Evolutionary conservation across 1,284 basidiomycete genomes (phyloP).

Genomic region (Anthracocystis setariae): DNA sequence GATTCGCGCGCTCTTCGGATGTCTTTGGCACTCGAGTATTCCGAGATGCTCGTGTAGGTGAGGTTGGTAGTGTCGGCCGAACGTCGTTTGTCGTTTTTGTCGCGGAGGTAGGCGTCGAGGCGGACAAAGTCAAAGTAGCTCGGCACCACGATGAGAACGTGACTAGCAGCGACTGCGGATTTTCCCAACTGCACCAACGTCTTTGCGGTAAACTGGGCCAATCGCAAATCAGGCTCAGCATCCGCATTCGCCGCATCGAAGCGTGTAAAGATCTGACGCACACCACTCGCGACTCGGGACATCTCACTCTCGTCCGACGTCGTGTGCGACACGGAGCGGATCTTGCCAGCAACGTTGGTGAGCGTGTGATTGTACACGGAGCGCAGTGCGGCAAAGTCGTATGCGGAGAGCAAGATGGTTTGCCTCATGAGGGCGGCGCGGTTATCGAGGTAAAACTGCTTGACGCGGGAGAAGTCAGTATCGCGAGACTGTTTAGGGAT

Average conservation of each 20-base stretch:
- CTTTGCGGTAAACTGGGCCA: slow-evolving; percentile 86
- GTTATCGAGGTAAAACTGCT: slow-evolving; percentile 95
- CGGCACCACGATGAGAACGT: slow-evolving; percentile 88
- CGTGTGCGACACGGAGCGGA: slow-evolving; percentile 63
- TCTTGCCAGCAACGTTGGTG: slow-evolving; percentile 85
- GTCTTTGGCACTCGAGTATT: slow-evolving; percentile 93
- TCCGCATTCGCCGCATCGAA: slow-evolving; percentile 80
- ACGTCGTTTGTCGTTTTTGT: slow-evolving; percentile 68
- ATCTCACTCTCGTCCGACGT: slow-evolving; percentile 32
- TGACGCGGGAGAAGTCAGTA: slow-evolving; percentile 94
- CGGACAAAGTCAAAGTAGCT: slow-evolving; percentile 97
- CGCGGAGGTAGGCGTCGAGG: slow-evolving; percentile 83
- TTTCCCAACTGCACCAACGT: slow-evolving; percentile 82
- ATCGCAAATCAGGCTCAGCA: slow-evolving; percentile 86
- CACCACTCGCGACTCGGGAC: slow-evolving; percentile 39
- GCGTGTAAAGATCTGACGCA: slow-evolving; percentile 75
- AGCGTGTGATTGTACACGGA: slow-evolving; percentile 79
- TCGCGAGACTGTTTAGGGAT: slow-evolving; percentile 92
- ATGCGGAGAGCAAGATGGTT: slow-evolving; percentile 85
- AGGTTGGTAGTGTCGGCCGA: slow-evolving; percentile 69
- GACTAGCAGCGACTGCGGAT: slow-evolving; percentile 88
- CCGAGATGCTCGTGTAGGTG: slow-evolving; percentile 78
- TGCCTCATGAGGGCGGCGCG: slow-evolving; percentile 83
- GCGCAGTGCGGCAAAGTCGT: slow-evolving; percentile 88
- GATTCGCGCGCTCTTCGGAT: slow-evolving; percentile 90